These are phyloP conservation scores for Trichoderma gracile DNA, from an alignment of 2,329 filamentous ascomycete species.

Conservation along the genomic window DNA sequence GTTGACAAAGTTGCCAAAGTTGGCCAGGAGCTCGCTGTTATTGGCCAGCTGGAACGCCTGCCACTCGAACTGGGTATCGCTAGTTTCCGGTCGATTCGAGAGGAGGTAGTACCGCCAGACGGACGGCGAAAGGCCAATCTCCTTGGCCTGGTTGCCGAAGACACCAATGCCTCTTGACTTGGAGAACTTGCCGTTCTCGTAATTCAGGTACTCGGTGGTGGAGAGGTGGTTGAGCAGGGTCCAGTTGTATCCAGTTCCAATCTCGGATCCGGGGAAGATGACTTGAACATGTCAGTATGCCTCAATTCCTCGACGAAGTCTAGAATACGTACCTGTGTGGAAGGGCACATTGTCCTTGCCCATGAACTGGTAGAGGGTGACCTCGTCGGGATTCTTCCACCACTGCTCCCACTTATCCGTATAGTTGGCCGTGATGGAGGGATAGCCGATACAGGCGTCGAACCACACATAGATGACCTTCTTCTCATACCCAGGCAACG, in stretches of 20 bases:
- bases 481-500: conserved; percentile 51
- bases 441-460: conserved; percentile 89
- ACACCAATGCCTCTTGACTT: conserved; percentile 89
- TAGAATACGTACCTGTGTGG: conserved; percentile 63
- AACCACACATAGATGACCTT: conserved; percentile 93
- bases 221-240: conserved; percentile 86
- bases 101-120: conserved; percentile 95
- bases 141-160: conserved; percentile 85
- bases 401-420: conserved; percentile 88
- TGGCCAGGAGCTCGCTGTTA: conserved; percentile 83
- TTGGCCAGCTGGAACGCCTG: conserved; percentile 77
- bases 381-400: conserved; percentile 89
- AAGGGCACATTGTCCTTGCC: conserved; percentile 69
- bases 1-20: conserved; percentile 74
- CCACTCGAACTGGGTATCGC: conserved; percentile 91
- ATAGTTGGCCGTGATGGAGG: conserved; percentile 91
- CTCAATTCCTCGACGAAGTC: not conserved
- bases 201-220: conserved; percentile 84
- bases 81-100: conserved; percentile 78
- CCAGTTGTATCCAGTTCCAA: conserved; percentile 84
- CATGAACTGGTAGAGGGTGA: conserved; percentile 92
- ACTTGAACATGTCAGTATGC: not conserved
- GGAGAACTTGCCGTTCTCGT: conserved; percentile 87
- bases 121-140: conserved; percentile 79
- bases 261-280: conserved; percentile 84